Evolutionary conservation across 352 stramenopile genomes (phyloP), one percentile per base, ranked within the genome.

Genomic region (Globisporangium abappressorium): DNA sequence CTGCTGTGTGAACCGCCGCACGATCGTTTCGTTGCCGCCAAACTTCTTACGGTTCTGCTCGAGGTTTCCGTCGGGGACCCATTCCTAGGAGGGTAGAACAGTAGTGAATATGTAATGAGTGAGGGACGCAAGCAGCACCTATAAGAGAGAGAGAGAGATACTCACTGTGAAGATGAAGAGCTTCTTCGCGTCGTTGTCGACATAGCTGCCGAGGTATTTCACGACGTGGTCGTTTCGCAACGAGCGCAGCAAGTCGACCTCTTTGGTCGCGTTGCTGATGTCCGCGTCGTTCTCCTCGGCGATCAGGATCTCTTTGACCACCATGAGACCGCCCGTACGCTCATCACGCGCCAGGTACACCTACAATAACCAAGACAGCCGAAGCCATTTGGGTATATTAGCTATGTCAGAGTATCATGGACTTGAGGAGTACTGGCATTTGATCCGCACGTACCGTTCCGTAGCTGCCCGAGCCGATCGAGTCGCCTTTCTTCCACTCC

Each of bases 311-410:
- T 87, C 74, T 63, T 96, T 96, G 28, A 94, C 81, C 9, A 87
- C 88, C 78, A 96, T 96, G n/a, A 97, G 71, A 54, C 80, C 81
- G 7, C 95, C 95, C 49, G 85, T 97, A 26, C 88, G 65, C 64
- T 93, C 88, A 73, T 98, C 97, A 64, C 97, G 93, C 54, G 93
- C 92, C 64, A 97, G 78, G 73, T 96, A 95, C 9, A 98, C 95
- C 66, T 87, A 36, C 33, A 14, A 47, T 26, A 33, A 4, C 8
- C 12, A 41, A 20, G 22, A 26, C 3, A 8, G 2, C 54, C 12
- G 7, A 41, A 24, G 15, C 26, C 54, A 36, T 57, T 11, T 26
- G 12, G 7, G 38, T 5, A 46, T 14, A 20, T 12, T 12, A 46
- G 38, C 18, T 46, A 20, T 12, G 5, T 46, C 14, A 46, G 38